Base-by-base conservation (phyloP, 1,284 basidiomycete genomes). In the Sanghuangporus sanghuang region DNA sequence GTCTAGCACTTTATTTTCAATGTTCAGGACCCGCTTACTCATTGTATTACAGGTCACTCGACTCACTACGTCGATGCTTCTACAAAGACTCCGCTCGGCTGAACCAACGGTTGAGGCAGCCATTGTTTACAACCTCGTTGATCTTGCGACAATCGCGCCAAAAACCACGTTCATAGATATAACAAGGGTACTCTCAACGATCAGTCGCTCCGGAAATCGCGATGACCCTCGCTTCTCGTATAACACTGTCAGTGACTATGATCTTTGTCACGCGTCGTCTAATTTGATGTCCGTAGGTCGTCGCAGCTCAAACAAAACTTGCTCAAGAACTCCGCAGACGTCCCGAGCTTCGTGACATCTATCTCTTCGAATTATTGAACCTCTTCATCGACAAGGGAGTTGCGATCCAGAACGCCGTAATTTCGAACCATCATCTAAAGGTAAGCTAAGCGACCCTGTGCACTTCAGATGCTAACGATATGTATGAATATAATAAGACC, bases 351-450 rank as follows among this genome's bases (percentile, higher is more conserved):
- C 92, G 91, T 64, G 85, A 89, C 62, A 77, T 83, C 2, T 97
- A 95, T 73, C 80, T 98, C n/a, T 77, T 86, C 36, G 95, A 98
- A 73, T 79, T 97, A 7, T 80, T 98, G 49, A 85, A 85, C 2
- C 79, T 98, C 16, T 97, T 97, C 72, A 85, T 87, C 16, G 96
- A 98, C 70, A 96, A 96, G 74, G 96, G 94, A 23, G 87, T 95
- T 14, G 90, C 89, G 11, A 93, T 96, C 23, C 95, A 98, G 73
- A 92, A 93, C 68, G 75, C 85, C 14, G 85, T 87, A 54, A 83
- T 86, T 6, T 78, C 84, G 5, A 84, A 87, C 66, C 81, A 82
- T 59, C 81, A 82, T 68, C 75, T 83, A 21, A 90, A 92, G 80
- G 89, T 88, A 54, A 73, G 63, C 39, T 57, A 46, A 64, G 14